phyloP scores from a whole-genome alignment of 1,284 basidiomycete species.

The Volvariella volvacea region DNA sequence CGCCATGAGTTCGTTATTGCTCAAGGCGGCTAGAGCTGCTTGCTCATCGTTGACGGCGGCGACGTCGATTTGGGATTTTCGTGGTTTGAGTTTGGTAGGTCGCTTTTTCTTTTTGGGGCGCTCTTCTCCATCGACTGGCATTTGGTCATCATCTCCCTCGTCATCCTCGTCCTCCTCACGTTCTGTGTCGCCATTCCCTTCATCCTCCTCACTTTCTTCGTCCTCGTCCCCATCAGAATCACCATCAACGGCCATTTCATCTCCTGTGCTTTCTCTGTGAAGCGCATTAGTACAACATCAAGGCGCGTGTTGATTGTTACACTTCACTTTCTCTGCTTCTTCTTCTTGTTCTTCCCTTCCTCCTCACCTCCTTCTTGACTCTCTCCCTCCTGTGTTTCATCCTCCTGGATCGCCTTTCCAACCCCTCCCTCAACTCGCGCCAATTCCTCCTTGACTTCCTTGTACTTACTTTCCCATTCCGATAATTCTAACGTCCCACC shows the following conservation, averaged over 20 bases:
- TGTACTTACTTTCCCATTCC: constrained; percentile 74
- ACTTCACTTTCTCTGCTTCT: constrained; percentile 17
- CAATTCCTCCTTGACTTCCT: constrained; percentile 47
- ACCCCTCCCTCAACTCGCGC: constrained; percentile 48
- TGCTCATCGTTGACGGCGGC: constrained; percentile 61
- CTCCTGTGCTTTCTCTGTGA: not conserved
- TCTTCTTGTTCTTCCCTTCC: constrained; percentile 24
- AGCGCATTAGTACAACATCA: too few species aligned
- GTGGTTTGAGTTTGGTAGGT: constrained; percentile 45
- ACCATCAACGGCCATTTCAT: too few species aligned
- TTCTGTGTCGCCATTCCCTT: constrained; percentile 54
- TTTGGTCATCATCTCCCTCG: constrained; percentile 18
- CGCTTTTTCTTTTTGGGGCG: constrained; percentile 33
- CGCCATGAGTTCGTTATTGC: constrained; percentile 59
- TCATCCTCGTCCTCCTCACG: constrained; percentile 20
- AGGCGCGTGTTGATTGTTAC: too few species aligned
- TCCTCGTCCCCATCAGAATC: constrained; percentile 6
- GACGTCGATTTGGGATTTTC: constrained; percentile 66
- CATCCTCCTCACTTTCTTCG: constrained; percentile 19
- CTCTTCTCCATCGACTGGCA: constrained; percentile 29
- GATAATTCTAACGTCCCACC: constrained; percentile 75
- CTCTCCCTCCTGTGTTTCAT: constrained; percentile 25
- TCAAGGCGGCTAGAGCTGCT: constrained; percentile 56
- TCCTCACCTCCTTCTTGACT: constrained; percentile 23
- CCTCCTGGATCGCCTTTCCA: constrained; percentile 46